Evolutionary conservation across 768 basidiomycete species (phyloP), one percentile per base, ranked within the genome.

Genomic region (Suillus bovinus): DNA sequence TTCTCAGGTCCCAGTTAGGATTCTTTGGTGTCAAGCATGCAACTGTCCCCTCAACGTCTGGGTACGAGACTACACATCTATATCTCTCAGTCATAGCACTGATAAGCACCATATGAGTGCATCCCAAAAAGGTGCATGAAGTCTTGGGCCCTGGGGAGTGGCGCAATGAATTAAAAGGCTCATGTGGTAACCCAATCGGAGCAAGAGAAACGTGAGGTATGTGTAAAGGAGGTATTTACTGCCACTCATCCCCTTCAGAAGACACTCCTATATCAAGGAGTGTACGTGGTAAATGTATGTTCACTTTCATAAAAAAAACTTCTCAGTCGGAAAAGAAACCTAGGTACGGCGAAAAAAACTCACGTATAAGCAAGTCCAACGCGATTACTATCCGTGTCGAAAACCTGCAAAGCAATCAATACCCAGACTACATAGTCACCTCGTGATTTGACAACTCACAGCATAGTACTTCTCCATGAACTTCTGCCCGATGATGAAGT

Each of bases 301-400:
- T 66, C 67, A 53, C 70, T 71, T 46, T 36, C 27, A 20, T 49
- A n/a, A n/a, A n/a, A 14, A 27, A 14, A 24, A 24, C n/a, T 7
- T 29, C 8, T 65, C 50, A 63, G 53, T 60, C 41, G 8, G 14
- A 14, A 17, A 4, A 9, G 27, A 33, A 0, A 9, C 5, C 38
- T 33, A 33, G 13, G 34, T 36, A n/a, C 49, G 2, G 2, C 2
- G 59, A 10, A 4, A 60, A 34, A n/a, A n/a, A 67, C 70, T 66
- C 20, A 71, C 70, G 68, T 71, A 60, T 64, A 50, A 10, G 67
- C 66, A 47, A 70, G 69, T 27, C 70, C 70, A 53, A 70, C 47
- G 5, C 62, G 68, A 14, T 62, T 60, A 1, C 56, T 59, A 20
- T 71, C 70, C 22, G 57, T 8, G 49, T 71, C 69, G 22, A 71